Evolutionary conservation across 192 early-diverging fungal species (phyloP).

Genomic region (Pilobolus umbonatus): DNA sequence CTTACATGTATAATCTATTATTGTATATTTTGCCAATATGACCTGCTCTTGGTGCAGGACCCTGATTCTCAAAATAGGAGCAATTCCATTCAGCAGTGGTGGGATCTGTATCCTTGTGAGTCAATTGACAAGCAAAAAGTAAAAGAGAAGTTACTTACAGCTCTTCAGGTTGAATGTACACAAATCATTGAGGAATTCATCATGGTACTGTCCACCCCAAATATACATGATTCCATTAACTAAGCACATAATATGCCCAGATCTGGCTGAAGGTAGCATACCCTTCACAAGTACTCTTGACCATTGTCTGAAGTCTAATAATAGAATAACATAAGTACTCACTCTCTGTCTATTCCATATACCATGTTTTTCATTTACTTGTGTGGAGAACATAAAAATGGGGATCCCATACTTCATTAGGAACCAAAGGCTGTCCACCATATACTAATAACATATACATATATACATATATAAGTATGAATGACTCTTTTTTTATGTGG

Average conservation of each 20-base stretch:
- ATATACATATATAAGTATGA: background rate
- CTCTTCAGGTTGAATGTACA: constrained; percentile 41
- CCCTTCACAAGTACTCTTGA: constrained; percentile 32
- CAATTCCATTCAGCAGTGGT: constrained; percentile 20
- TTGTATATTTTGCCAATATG: constrained; percentile 21
- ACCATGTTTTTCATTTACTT: constrained; percentile 14
- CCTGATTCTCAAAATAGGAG: constrained; percentile 12
- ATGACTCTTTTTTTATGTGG: background rate
- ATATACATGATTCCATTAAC: constrained; percentile 42
- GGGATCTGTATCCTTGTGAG: constrained; percentile 6
- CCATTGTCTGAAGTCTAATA: constrained; percentile 44
- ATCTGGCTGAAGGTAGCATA: constrained; percentile 31
- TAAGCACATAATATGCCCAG: constrained; percentile 41
- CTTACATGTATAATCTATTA: constrained; percentile 28
- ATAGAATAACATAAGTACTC: background rate
- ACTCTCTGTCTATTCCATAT: background rate
- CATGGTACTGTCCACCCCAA: constrained; percentile 39
- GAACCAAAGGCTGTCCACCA: constrained; percentile 26
- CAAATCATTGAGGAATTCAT: constrained; percentile 44
- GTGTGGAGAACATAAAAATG: constrained; percentile 35
- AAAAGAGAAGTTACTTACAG: constrained; percentile 26
- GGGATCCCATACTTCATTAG: constrained; percentile 30
- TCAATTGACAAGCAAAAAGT: background rate
- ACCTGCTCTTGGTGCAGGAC: constrained; percentile 21
- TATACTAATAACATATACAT: constrained; percentile 24